These are phyloP conservation scores for Corylus heterophylla DNA, from an alignment of 306 rosid genomes.

Conservation along the genomic window DNA sequence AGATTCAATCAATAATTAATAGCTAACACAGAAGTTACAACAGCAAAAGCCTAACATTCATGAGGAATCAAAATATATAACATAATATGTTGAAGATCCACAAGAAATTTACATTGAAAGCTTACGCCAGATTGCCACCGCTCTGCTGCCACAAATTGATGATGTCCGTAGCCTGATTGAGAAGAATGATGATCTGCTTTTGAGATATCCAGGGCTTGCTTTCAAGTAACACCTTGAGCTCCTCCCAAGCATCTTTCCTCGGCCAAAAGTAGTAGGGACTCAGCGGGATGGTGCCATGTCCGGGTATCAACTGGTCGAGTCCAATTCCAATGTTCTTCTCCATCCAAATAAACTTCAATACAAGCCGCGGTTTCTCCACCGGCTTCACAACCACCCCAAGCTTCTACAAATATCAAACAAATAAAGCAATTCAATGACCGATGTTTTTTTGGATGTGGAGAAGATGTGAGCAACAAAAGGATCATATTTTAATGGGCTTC, in stretches of 20 bases:
- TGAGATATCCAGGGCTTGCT: conserved; percentile 99
- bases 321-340: conserved; percentile 95
- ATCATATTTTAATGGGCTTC: not conserved
- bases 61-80: conserved; percentile 21
- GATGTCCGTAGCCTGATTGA: conserved; percentile 95
- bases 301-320: conserved; percentile 79
- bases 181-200: conserved; percentile 96
- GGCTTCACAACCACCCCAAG: conserved; percentile 90
- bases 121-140: conserved; percentile 78
- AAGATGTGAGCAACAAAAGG: not conserved
- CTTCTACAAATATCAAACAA: conserved; percentile 49
- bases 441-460: not conserved
- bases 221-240: conserved; percentile 89
- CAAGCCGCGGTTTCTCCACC: conserved; percentile 70
- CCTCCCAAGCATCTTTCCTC: conserved; percentile 99
- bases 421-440: not conserved
- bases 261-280: conserved; percentile 99
- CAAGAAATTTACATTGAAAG: conserved; percentile 20
- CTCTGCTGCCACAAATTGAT: conserved; percentile 99
- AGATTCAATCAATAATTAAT: not conserved
- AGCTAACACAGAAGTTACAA: conserved; percentile 23
- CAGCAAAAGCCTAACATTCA: conserved; percentile 19
- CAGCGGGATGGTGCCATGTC: conserved; percentile 82
- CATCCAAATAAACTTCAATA: conserved; percentile 97
- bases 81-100: conserved; percentile 3